phyloP scores from a whole-genome alignment of 805 yeast genomes.

The Clavispora fructus region DNA sequence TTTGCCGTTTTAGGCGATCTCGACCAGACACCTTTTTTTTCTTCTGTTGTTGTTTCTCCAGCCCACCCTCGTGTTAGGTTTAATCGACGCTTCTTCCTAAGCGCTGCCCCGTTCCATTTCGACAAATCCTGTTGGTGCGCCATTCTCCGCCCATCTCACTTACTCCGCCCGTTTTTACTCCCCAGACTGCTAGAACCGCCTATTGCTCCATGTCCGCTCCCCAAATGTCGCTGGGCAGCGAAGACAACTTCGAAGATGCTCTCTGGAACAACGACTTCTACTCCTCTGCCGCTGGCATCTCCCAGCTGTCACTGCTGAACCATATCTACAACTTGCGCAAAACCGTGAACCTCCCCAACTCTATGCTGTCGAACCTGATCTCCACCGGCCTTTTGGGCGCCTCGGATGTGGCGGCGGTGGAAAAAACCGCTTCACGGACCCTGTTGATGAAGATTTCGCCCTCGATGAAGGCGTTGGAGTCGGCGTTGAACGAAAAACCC shows the following conservation, averaged over 20 bases:
- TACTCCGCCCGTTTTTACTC: neutral
- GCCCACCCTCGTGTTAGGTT: neutral
- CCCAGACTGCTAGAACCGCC: neutral
- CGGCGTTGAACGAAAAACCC: slow-evolving; percentile 19
- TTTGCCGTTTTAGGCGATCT: neutral
- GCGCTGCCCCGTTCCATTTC: neutral
- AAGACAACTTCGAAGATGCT: slow-evolving; percentile 26
- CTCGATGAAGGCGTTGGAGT: slow-evolving; percentile 37
- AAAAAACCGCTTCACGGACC: slow-evolving; percentile 10
- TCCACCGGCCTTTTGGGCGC: slow-evolving; percentile 11
- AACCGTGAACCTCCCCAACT: slow-evolving; percentile 23
- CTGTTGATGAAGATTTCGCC: slow-evolving; percentile 35
- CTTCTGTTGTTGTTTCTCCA: no score
- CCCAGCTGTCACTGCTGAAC: slow-evolving; percentile 14
- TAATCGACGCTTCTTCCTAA: neutral
- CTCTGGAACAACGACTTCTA: slow-evolving; percentile 31
- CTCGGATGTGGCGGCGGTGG: neutral
- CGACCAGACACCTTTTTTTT: neutral
- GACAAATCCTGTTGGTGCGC: no score
- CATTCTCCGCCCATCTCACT: neutral
- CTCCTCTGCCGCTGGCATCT: slow-evolving; percentile 20
- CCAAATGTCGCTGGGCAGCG: slow-evolving; percentile 1
- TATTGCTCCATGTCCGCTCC: neutral
- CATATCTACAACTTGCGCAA: slow-evolving; percentile 24
- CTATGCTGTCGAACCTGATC: slow-evolving; percentile 22